These are phyloP conservation scores for Camelina laxa DNA, from an alignment of 345 rosid species.

Conservation along the genomic window DNA sequence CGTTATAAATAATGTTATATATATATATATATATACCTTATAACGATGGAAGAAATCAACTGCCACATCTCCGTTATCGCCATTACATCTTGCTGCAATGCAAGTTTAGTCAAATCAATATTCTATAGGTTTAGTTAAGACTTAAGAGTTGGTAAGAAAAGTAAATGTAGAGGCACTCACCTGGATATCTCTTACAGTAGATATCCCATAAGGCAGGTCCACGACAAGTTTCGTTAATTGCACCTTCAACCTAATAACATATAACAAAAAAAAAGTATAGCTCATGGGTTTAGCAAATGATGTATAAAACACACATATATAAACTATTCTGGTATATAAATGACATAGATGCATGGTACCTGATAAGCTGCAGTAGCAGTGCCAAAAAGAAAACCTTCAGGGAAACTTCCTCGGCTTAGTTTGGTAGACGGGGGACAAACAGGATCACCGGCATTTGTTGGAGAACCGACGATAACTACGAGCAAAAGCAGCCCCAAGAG, in stretches of 20 bases:
- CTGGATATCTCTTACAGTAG: slow-evolving; percentile 36
- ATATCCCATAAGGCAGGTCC: slow-evolving; percentile 49
- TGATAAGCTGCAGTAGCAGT: slow-evolving; percentile 43
- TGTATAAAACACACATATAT: neutral
- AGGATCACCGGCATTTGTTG: slow-evolving; percentile 23
- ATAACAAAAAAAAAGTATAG: neutral
- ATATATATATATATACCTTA: slow-evolving; percentile 40
- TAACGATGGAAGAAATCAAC: slow-evolving; percentile 52
- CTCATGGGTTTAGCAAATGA: neutral
- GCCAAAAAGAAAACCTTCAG: slow-evolving; percentile 41
- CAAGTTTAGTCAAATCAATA: no score
- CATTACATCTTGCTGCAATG: slow-evolving; percentile 24
- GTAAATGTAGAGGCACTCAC: slow-evolving; percentile 5
- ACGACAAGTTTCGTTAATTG: slow-evolving; percentile 34
- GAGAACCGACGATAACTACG: slow-evolving; percentile 17
- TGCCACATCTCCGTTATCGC: slow-evolving; percentile 40
- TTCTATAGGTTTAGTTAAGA: neutral
- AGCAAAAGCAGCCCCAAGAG: slow-evolving; percentile 32
- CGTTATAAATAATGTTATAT: neutral
- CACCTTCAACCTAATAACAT: slow-evolving; percentile 43
- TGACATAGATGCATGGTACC: neutral
- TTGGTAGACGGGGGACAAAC: slow-evolving; percentile 28
- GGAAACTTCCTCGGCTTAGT: slow-evolving; percentile 40
- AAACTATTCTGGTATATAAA: neutral
- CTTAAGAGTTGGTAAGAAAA: no score